These are phyloP conservation scores for Echinosophora koreensis DNA, from an alignment of 306 rosid species.

Conservation along the genomic window DNA sequence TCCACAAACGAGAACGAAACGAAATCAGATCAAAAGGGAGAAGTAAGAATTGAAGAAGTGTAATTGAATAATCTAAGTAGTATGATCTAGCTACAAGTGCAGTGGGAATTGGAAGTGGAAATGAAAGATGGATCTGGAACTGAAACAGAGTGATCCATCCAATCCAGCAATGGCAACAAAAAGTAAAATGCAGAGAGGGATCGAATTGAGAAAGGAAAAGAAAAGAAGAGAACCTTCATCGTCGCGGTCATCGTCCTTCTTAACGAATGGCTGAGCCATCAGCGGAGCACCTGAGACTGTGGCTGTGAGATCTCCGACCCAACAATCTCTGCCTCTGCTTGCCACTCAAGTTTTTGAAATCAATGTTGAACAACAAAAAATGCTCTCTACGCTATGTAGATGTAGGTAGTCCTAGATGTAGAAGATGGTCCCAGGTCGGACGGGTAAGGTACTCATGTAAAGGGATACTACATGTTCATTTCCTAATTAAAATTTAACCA, in stretches of 20 bases:
- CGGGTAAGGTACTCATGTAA: conserved; percentile 13
- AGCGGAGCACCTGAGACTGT: conserved; percentile 25
- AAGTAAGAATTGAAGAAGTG: conserved; percentile 35
- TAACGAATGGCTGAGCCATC: conserved; percentile 88
- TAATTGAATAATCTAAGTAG: conserved; percentile 27
- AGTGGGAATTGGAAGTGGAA: conserved; percentile 35
- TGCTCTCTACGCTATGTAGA: no score
- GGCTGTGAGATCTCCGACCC: conserved; percentile 50
- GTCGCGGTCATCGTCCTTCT: conserved; percentile 98
- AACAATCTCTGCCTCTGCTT: conserved; percentile 34
- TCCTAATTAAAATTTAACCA: no score
- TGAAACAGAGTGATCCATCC: conserved; percentile 42
- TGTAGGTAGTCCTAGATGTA: neutral
- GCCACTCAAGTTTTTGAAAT: no score
- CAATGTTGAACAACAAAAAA: no score
- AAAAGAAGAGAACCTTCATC: conserved; percentile 72
- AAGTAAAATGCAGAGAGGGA: conserved; percentile 42
- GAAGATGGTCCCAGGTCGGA: conserved; percentile 11
- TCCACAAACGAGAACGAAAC: conserved; percentile 22
- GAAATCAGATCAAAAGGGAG: conserved; percentile 51
- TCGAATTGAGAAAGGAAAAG: conserved; percentile 34
- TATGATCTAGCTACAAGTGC: conserved; percentile 33
- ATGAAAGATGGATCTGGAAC: conserved; percentile 63
- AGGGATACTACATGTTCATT: neutral
- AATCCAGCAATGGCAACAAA: neutral